Percentiles rank a stretch among this genome's conserved stretches.
Conservation (phyloP, 345 rosid genomes). For the Eutrema heterophyllum region DNA sequence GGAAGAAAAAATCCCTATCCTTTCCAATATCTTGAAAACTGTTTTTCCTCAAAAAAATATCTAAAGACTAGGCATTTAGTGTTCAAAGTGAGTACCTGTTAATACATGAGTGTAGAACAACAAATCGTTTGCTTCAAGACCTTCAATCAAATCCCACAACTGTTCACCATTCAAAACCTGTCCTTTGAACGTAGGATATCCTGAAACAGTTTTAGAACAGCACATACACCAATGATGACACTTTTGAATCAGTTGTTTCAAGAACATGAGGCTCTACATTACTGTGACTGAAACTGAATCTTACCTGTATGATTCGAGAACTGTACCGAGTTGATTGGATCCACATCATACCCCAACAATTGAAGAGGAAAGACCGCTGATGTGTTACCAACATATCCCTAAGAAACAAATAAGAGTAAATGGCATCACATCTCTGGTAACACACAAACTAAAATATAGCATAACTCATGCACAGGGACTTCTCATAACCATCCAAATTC, state of each 20-base stretch:
- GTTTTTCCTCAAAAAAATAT: too few relatives aligned
- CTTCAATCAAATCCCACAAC: slow-evolving; percentile 81
- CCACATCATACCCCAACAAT: slow-evolving; percentile 91
- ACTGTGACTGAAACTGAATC: too few relatives aligned
- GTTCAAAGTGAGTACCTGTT: slow-evolving; percentile 49
- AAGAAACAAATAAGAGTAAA: too few relatives aligned
- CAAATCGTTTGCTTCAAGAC: slow-evolving; percentile 81
- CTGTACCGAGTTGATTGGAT: slow-evolving; percentile 95
- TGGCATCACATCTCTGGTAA: too few relatives aligned
- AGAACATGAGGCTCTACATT: slow-evolving; percentile 33
- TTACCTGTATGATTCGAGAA: slow-evolving; percentile 98
- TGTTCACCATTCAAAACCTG: slow-evolving; percentile 92
- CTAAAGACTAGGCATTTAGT: not conserved
- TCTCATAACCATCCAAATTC: too few relatives aligned
- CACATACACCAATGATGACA: not conserved
- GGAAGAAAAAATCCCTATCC: not conserved
- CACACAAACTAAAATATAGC: too few relatives aligned
- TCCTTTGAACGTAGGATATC: slow-evolving; percentile 93
- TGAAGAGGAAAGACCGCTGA: slow-evolving; percentile 97
- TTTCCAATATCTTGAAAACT: too few relatives aligned
- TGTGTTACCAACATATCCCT: slow-evolving; percentile 99
- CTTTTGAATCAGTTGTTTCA: slow-evolving; percentile 23
- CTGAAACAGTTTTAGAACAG: slow-evolving; percentile 35
- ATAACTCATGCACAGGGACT: too few relatives aligned
- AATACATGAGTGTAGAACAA: slow-evolving; percentile 84